Base-by-base conservation (phyloP, 2,329 filamentous ascomycete genomes). In the Pleurostoma richardsiae region DNA sequence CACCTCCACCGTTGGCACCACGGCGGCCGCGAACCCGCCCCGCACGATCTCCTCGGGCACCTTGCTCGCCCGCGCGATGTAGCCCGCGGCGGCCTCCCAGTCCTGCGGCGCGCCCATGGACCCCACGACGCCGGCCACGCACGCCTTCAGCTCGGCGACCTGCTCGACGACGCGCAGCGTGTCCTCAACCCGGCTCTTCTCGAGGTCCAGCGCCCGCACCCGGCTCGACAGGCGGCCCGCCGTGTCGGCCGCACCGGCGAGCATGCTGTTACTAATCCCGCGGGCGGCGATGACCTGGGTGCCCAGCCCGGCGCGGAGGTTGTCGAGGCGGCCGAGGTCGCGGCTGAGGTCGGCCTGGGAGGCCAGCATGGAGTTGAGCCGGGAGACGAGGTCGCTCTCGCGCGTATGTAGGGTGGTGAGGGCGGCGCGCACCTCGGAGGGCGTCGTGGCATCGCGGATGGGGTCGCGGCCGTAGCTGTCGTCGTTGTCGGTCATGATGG, bases 61-160 rank as follows among this genome's bases (percentile, higher is more conserved):
- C 55, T 86, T 83, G 50, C 83, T 83, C 5, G 94, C 91, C 40
- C 92, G 82, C 52, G 87, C 82, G 49, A 99, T 78, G 65, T 97
- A 97, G 41, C 80, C 87, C 2, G 94, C 94, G 4, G 94, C 94
- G 3, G 90, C 94, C 67, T 99, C 94, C 94, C 94, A 99, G 70
- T 99, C 94, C 67, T 99, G 94, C 39, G 94, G 90, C 4, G 91
- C 92, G 31, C 92, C 94, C 94, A 99, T 99, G 49, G 88, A 95
- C 19, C 91, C 94, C 29, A 92, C 85, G 8, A 97, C 91, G 40
- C 94, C 94, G 50, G 96, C 82, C 33, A 97, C 89, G 63, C 94
- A 99, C 6, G 94, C 88, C 70, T 97, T 97, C 54, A 99, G 84
- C 74, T 99, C 94, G 4, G 89, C 88, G 10, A 99, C 92, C 70